Conservation (phyloP, 2,329 filamentous ascomycete species). For the Scedosporium boydii region DNA sequence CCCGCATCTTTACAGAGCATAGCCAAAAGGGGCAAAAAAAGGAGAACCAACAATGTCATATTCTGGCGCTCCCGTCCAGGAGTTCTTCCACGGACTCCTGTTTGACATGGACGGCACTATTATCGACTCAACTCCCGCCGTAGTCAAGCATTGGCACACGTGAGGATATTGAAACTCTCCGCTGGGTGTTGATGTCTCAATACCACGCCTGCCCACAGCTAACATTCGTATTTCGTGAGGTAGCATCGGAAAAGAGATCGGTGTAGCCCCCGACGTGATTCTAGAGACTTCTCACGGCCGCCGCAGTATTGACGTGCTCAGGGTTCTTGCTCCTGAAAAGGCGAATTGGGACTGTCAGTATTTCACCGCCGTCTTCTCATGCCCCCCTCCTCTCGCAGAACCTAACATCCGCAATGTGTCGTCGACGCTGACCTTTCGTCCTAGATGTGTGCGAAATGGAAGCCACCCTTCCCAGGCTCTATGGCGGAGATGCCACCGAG, state of each 20-base stretch:
- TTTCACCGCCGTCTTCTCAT: background rate
- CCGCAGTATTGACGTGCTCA: slow-evolving; percentile 77
- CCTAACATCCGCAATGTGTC: background rate
- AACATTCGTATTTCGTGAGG: background rate
- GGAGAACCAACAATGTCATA: slow-evolving; percentile 16
- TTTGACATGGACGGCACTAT: slow-evolving; percentile 79
- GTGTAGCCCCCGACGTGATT: slow-evolving; percentile 75
- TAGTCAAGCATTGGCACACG: slow-evolving; percentile 69
- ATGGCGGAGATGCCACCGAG: slow-evolving; percentile 70
- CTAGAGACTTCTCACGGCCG: slow-evolving; percentile 86
- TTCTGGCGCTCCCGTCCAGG: slow-evolving; percentile 32
- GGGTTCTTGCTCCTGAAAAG: slow-evolving; percentile 69
- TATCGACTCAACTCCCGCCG: slow-evolving; percentile 70
- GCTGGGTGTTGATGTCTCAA: too few species aligned
- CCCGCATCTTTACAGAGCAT: too few species aligned
- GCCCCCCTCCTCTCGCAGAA: background rate
- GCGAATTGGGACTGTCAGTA: slow-evolving; percentile 87
- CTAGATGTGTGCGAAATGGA: slow-evolving; percentile 74
- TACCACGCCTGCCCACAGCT: background rate
- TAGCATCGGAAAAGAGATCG: slow-evolving; percentile 74
- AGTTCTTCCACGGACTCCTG: slow-evolving; percentile 46
- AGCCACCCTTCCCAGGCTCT: slow-evolving; percentile 63
- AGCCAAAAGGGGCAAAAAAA: too few species aligned
- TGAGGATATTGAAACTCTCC: slow-evolving; percentile 23
- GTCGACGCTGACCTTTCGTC: background rate